Evolutionary conservation across 208 protist genomes (phyloP), one percentile per base, ranked within the genome.

Genomic region (Wallacemonas sp.): DNA sequence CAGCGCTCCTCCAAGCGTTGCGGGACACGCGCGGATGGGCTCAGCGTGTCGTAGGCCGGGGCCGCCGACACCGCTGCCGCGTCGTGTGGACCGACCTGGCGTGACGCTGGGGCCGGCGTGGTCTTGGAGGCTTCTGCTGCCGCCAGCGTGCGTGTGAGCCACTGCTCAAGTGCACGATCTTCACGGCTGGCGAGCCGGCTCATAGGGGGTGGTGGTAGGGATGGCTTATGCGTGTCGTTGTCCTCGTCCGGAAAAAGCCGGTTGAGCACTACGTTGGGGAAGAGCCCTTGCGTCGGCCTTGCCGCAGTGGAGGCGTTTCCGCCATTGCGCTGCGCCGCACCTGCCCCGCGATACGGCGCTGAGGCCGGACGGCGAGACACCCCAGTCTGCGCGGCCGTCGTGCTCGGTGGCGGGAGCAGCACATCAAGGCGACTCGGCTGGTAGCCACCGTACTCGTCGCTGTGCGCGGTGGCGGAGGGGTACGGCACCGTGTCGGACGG

Each of bases 141-240:
- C 17, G 51, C 51, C 14, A 58, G 51, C 28, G 51, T 58, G 28
- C 51, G 51, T 11, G 30, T n/a, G 15, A 58, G 51, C 51, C 51
- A 58, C 51, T 58, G 51, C 51, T 58, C 51, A 6, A 58, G 51
- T 38, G 30, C 30, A 3, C 51, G 51, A 21, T 58, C 51, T n/a
- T 58, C 51, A 22, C 51, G 51, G 17, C 19, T 12, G 15, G 30
- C 4, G 3, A 19, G 30, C 30, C 51, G 51, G 17, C 15, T 41
- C 47, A 27, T 19, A 6, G 6, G 8, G 15, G 46, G 21, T n/a
- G 51, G 51, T 17, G 51, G 9, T n/a, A 58, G 31, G 12, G 30
- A 14, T 24, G 51, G 30, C 51, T 15, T 34, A n/a, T 31, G 30
- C 4, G 24, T 5, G 4, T 39, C 51, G 12, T 26, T 17, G 2